phyloP scores from a whole-genome alignment of 345 rosid species.

The Turritis glabra region DNA sequence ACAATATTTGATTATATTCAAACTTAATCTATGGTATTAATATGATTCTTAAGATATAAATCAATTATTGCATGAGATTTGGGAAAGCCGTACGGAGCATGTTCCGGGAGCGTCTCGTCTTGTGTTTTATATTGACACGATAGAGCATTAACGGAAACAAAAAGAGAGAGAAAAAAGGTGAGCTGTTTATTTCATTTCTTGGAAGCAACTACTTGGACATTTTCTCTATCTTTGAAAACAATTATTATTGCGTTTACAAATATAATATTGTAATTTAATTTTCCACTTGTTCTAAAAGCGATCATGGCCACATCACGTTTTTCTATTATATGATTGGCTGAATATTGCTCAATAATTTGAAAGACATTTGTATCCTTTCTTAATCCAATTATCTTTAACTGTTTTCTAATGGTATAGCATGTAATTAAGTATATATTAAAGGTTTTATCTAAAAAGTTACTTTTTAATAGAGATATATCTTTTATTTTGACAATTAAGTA shows the following conservation, averaged over 20 bases:
- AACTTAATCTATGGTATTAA: not conserved
- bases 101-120: slow-evolving; percentile 32
- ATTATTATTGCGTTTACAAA: slow-evolving; percentile 4
- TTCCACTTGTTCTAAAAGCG: slow-evolving; percentile 10
- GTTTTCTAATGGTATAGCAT: no score
- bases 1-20: not conserved
- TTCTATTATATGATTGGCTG: not conserved
- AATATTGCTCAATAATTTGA: slow-evolving; percentile 8
- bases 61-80: slow-evolving; percentile 30
- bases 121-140: slow-evolving; percentile 28
- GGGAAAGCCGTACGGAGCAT: slow-evolving; percentile 39
- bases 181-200: slow-evolving; percentile 35
- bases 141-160: slow-evolving; percentile 17
- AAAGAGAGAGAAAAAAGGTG: not conserved
- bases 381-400: no score
- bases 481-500: no score
- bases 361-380: no score
- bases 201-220: slow-evolving; percentile 37
- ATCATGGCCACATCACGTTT: not conserved
- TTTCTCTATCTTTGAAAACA: slow-evolving; percentile 18
- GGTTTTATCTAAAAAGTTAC: no score
- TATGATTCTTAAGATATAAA: not conserved
- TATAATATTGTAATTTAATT: not conserved
- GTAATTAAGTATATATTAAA: no score
- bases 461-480: no score